Conservation (phyloP, 768 basidiomycete species). For the Rhizopogon salebrosus region DNA sequence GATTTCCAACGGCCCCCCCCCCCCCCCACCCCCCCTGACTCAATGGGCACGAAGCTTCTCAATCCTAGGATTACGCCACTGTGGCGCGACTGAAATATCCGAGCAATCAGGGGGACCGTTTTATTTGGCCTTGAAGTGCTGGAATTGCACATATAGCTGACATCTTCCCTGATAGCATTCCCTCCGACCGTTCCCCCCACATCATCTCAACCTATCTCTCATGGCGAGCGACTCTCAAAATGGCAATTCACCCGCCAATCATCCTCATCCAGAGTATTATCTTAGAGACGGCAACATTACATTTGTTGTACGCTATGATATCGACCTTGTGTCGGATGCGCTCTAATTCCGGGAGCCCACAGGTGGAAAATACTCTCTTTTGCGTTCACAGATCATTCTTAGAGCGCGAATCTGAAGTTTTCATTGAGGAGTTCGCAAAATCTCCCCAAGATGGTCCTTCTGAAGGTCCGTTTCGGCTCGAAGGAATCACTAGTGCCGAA, state of each 20-base stretch:
- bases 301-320: constrained; percentile 39
- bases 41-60: background rate
- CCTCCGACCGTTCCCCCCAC: background rate
- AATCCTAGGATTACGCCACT: background rate
- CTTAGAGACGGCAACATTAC: constrained; percentile 49
- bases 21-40: background rate
- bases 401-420: constrained; percentile 29
- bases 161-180: background rate
- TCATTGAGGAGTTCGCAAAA: constrained; percentile 19
- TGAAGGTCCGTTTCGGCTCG: constrained; percentile 4
- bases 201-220: background rate
- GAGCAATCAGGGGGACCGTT: background rate
- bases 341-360: background rate
- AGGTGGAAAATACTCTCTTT: constrained; percentile 33
- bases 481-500: constrained; percentile 27
- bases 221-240: background rate
- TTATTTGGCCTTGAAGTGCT: background rate
- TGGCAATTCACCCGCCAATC: background rate
- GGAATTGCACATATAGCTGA: background rate
- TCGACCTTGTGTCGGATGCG: background rate
- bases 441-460: background rate
- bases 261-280: constrained; percentile 40
- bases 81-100: background rate
- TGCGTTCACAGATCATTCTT: constrained; percentile 32
- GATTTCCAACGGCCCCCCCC: background rate